Evolutionary conservation across 257 asterid genomes (phyloP).

Genomic region (Scutellaria minor): DNA sequence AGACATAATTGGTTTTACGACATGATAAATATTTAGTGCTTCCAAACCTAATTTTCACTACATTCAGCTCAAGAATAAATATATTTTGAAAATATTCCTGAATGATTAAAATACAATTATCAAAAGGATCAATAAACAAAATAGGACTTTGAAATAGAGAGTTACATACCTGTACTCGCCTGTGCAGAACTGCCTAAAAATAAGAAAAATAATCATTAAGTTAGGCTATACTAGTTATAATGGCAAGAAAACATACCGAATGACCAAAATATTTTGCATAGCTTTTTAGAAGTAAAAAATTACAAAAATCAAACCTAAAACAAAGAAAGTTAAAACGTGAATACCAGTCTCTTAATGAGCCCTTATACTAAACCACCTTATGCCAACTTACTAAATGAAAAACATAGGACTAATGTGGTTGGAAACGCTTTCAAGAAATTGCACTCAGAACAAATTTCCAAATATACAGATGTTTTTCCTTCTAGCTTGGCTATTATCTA

Average conservation of each 20-base stretch:
- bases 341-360: not conserved
- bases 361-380: not conserved
- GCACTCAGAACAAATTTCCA: conserved; percentile 6
- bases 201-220: conserved; percentile 16
- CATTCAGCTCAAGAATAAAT: not conserved
- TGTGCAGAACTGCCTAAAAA: conserved; percentile 83
- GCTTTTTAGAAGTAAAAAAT: no score
- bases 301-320: conserved; percentile 3
- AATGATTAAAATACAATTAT: conserved; percentile 1
- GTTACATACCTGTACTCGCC: conserved; percentile 78
- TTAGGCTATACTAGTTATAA: conserved; percentile 17
- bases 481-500: not conserved
- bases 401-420: not conserved
- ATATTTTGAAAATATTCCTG: not conserved
- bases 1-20: not conserved
- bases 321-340: not conserved
- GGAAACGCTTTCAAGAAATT: not conserved
- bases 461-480: not conserved
- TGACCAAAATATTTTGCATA: not conserved
- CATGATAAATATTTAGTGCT: not conserved
- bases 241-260: not conserved
- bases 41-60: not conserved
- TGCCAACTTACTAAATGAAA: not conserved
- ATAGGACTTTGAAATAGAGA: conserved; percentile 3
- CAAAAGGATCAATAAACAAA: not conserved